These are phyloP conservation scores for Globisporangium iwayamae DNA, from an alignment of 352 stramenopile genomes.

Conservation along the genomic window DNA sequence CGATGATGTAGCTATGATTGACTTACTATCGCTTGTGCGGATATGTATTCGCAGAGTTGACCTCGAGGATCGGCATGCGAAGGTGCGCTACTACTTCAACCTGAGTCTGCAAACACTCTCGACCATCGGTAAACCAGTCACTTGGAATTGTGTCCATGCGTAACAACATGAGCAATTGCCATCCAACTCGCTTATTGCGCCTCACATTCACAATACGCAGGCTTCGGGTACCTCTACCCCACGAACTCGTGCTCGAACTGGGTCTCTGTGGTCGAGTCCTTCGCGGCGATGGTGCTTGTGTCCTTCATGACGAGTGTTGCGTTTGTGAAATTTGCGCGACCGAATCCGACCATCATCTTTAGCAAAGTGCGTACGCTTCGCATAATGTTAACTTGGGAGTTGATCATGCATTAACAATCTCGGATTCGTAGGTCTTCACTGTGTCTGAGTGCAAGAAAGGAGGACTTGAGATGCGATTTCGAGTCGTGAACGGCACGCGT, in stretches of 20 bases:
- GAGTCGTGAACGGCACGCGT: slow-evolving; percentile 48
- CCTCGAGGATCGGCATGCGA: slow-evolving; percentile 11
- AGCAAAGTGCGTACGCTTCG: slow-evolving; percentile 24
- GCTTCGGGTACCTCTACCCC: slow-evolving; percentile 47
- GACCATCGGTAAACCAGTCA: slow-evolving; percentile 34
- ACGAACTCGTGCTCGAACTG: slow-evolving; percentile 48
- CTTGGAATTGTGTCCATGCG: too few relatives aligned
- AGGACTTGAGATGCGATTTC: slow-evolving; percentile 49
- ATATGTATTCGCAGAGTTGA: neutral
- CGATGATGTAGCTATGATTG: neutral
- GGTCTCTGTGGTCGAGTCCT: slow-evolving; percentile 46
- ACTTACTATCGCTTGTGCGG: too few relatives aligned
- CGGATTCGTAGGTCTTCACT: slow-evolving; percentile 31
- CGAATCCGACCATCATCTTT: slow-evolving; percentile 43
- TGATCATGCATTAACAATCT: too few relatives aligned
- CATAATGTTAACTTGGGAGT: too few relatives aligned
- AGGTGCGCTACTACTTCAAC: slow-evolving; percentile 50
- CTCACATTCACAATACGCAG: slow-evolving; percentile 12
- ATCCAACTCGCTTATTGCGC: neutral
- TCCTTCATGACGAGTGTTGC: slow-evolving; percentile 60
- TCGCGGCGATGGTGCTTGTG: slow-evolving; percentile 51
- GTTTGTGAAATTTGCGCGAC: slow-evolving; percentile 61
- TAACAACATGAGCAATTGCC: too few relatives aligned
- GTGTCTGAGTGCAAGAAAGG: slow-evolving; percentile 25
- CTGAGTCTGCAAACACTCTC: slow-evolving; percentile 57